Evolutionary conservation across 2,329 filamentous ascomycete genomes (phyloP).

Genomic region (Diaporthe longicolla): DNA sequence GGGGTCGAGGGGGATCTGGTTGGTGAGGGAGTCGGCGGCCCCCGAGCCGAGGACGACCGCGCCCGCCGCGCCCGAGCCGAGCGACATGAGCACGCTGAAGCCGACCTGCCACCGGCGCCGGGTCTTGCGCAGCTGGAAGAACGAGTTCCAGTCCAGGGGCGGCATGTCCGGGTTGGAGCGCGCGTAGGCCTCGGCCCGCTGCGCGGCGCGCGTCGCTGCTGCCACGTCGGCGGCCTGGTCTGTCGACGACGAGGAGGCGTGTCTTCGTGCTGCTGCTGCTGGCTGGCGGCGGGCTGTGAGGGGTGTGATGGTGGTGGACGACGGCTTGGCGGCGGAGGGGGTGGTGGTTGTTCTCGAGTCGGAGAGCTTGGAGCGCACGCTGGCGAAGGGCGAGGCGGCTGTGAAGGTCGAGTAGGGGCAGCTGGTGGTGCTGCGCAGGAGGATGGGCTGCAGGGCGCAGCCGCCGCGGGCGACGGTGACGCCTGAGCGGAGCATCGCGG

Average conservation of each 20-base stretch:
- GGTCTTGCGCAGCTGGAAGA: conserved; percentile 90
- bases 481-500: conserved; percentile 51
- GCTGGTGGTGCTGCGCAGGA: conserved; percentile 47
- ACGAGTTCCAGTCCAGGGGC: conserved; percentile 88
- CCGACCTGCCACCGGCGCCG: conserved; percentile 87
- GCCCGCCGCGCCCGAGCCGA: conserved; percentile 73
- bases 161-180: conserved; percentile 50
- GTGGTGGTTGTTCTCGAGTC: conserved; percentile 40
- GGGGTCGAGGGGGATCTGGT: conserved; percentile 86
- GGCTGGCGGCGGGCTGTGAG: conserved; percentile 40
- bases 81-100: conserved; percentile 78
- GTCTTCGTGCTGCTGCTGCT: conserved; percentile 45
- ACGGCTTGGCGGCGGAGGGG: conserved; percentile 45
- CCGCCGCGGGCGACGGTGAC: conserved; percentile 49
- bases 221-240: conserved; percentile 44
- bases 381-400: conserved; percentile 43
- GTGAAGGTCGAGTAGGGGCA: conserved; percentile 51
- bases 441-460: conserved; percentile 46
- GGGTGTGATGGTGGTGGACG: conserved; percentile 41
- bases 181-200: conserved; percentile 36
- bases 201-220: conserved; percentile 47
- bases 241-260: conserved; percentile 44
- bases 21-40: conserved; percentile 79
- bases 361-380: conserved; percentile 43
- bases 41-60: conserved; percentile 77